Evolutionary conservation across 306 rosid genomes (phyloP).

Genomic region (Acacia confusa): DNA sequence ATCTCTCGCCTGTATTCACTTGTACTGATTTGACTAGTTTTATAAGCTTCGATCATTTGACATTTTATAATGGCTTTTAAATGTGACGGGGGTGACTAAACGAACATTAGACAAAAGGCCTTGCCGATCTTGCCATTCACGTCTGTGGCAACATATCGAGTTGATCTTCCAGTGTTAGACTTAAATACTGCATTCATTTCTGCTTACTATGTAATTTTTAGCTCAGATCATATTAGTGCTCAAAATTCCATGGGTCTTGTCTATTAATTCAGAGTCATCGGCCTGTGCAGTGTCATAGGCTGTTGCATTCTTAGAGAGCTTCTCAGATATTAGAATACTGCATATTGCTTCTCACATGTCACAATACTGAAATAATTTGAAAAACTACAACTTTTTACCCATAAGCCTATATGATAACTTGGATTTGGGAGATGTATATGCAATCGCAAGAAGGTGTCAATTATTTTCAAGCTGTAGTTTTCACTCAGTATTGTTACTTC

Average conservation of each 20-base stretch:
- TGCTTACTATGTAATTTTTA: constrained; percentile 26
- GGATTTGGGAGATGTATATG: constrained; percentile 30
- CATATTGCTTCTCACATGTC: constrained; percentile 10
- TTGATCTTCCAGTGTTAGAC: constrained; percentile 23
- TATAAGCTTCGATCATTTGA: background rate
- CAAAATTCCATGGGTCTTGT: constrained; percentile 12
- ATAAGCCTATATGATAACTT: constrained; percentile 22
- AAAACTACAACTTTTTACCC: background rate
- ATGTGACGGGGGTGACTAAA: constrained; percentile 5
- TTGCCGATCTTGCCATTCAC: constrained; percentile 35
- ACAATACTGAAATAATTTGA: constrained; percentile 18
- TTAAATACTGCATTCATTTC: constrained; percentile 8
- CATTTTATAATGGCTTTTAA: constrained; percentile 10
- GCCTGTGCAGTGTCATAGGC: constrained; percentile 15
- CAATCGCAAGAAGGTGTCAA: constrained; percentile 18
- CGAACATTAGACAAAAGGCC: constrained; percentile 3
- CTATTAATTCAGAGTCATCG: constrained; percentile 8
- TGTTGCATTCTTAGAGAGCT: constrained; percentile 24
- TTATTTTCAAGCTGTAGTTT: constrained; percentile 17
- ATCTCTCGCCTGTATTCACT: constrained; percentile 14
- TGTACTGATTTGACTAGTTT: constrained; percentile 19
- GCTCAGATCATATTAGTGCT: constrained; percentile 26
- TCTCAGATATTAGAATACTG: constrained; percentile 11
- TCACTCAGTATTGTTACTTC: constrained; percentile 24
- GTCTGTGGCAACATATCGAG: constrained; percentile 28